phyloP scores from a whole-genome alignment of 306 rosid genomes.

The Malus sylvestris region DNA sequence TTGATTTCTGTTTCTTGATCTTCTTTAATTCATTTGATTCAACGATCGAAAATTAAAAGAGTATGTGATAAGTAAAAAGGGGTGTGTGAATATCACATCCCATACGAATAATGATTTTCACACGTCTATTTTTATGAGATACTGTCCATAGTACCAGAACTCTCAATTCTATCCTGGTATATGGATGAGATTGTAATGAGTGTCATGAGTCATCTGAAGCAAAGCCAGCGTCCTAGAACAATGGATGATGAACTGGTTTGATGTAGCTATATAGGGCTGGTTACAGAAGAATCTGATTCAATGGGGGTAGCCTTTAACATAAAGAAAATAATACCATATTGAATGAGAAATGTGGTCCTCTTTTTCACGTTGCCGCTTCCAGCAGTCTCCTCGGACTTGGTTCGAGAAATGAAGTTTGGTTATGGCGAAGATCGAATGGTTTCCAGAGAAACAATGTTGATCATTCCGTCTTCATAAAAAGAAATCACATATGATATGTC shows the following conservation, averaged over 20 bases:
- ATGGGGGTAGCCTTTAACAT: slow-evolving; percentile 22
- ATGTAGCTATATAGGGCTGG: background rate
- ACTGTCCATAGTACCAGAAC: background rate
- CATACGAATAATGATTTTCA: too few species aligned
- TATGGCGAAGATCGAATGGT: too few species aligned
- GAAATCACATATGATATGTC: background rate
- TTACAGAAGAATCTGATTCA: slow-evolving; percentile 26
- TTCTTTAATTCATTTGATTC: too few species aligned
- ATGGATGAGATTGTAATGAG: background rate
- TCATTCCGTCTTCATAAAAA: too few species aligned
- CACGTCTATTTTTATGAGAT: background rate
- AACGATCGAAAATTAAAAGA: too few species aligned
- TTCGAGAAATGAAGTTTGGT: too few species aligned
- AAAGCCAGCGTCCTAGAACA: background rate
- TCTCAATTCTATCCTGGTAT: background rate
- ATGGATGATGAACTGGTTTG: background rate
- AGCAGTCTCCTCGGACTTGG: background rate
- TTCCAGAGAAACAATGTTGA: too few species aligned
- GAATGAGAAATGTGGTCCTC: slow-evolving; percentile 19
- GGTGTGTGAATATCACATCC: too few species aligned
- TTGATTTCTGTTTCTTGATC: too few species aligned
- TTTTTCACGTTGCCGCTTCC: slow-evolving; percentile 43
- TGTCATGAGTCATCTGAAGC: background rate
- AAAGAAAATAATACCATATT: slow-evolving; percentile 3
- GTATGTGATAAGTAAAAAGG: too few species aligned